Conservation (phyloP, 306 rosid genomes). For the Rosa persica region DNA sequence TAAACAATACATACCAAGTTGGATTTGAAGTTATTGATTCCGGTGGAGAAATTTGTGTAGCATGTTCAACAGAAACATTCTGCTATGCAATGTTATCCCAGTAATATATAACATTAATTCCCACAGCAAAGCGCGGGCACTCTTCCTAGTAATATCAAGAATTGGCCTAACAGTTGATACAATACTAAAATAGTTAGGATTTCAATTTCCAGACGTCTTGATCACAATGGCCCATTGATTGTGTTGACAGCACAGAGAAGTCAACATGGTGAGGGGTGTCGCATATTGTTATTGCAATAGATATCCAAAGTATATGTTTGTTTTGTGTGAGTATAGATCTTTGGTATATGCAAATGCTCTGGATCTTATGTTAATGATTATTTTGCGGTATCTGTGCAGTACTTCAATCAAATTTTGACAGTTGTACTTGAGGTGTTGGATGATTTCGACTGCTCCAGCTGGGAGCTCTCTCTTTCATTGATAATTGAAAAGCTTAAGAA, state of each 20-base stretch:
- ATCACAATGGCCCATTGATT: not conserved
- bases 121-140: too few species aligned
- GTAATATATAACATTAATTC: too few species aligned
- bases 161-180: not conserved
- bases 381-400: constrained; percentile 62
- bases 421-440: constrained; percentile 89
- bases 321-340: not conserved
- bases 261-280: not conserved
- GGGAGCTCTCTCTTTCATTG: constrained; percentile 80
- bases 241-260: not conserved
- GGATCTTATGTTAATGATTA: constrained; percentile 20
- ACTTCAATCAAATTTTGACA: constrained; percentile 94
- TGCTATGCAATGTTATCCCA: too few species aligned
- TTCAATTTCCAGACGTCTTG: not conserved
- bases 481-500: constrained; percentile 82
- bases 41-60: too few species aligned
- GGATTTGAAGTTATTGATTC: too few species aligned
- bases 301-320: not conserved
- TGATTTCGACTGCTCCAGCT: constrained; percentile 71
- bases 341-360: not conserved
- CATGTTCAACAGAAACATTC: too few species aligned
- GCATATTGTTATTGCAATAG: not conserved
- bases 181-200: not conserved
- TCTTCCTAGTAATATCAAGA: too few species aligned
- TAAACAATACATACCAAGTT: too few species aligned